Percentiles rank a stretch among this genome's conserved stretches.
phyloP scores from a whole-genome alignment of 208 protist genomes.

The Herpetomonas muscarum region DNA sequence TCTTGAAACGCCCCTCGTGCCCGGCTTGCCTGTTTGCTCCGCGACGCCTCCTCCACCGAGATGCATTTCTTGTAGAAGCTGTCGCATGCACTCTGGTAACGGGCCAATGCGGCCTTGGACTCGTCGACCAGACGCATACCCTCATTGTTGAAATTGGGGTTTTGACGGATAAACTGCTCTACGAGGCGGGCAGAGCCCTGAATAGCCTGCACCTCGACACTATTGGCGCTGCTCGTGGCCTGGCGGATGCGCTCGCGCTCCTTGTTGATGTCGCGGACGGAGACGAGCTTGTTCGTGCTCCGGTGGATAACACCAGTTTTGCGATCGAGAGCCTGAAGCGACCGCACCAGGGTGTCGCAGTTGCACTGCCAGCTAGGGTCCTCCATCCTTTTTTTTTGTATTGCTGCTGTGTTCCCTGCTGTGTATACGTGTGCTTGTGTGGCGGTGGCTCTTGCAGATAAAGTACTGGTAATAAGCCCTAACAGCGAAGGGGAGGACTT shows the following conservation, averaged over 20 bases:
- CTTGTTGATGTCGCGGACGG: slow-evolving; percentile 53
- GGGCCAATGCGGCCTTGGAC: slow-evolving; percentile 49
- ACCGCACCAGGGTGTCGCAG: slow-evolving; percentile 55
- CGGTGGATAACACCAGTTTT: slow-evolving; percentile 59
- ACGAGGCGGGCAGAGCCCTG: slow-evolving; percentile 64
- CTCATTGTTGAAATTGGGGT: slow-evolving; percentile 53
- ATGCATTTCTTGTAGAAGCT: slow-evolving; percentile 84
- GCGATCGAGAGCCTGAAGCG: slow-evolving; percentile 59
- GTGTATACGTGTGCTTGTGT: slow-evolving; percentile 9
- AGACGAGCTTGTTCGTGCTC: slow-evolving; percentile 72
- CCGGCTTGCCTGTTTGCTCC: slow-evolving; percentile 21
- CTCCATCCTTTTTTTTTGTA: slow-evolving; percentile 20
- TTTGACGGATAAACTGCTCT: slow-evolving; percentile 69
- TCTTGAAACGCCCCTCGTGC: slow-evolving; percentile 10
- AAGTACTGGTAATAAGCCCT: no score
- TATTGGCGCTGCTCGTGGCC: slow-evolving; percentile 46
- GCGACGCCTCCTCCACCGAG: slow-evolving; percentile 53
- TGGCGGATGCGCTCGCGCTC: slow-evolving; percentile 74
- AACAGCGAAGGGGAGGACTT: no score
- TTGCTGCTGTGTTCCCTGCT: slow-evolving; percentile 5
- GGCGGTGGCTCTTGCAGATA: background rate
- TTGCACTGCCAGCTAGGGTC: slow-evolving; percentile 71
- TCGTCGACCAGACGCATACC: slow-evolving; percentile 75
- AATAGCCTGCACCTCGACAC: slow-evolving; percentile 62
- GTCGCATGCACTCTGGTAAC: slow-evolving; percentile 74